Evolutionary conservation across 495 filamentous ascomycete genomes (phyloP), one percentile per base, ranked within the genome.

Genomic region (Penicillium waksmanii): DNA sequence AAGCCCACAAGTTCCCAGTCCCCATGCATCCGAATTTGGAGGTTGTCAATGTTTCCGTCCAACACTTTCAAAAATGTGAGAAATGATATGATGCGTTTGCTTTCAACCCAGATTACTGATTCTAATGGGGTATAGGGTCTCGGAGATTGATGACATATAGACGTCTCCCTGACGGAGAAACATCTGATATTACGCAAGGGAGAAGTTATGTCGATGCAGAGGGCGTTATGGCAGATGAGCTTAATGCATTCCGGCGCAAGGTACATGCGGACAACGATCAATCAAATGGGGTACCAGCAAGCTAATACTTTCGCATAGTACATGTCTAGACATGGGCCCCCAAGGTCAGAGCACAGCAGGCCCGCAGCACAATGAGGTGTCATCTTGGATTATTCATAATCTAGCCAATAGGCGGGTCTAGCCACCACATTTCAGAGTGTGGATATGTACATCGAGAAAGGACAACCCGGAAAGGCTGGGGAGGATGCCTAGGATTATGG

Each of bases 51-150:
- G 85, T 93, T 31, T 96, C 91, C 65, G 87, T 89, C 36, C 95
- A 98, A 70, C 69, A 80, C 3, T 99, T 99, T 61, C 90, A 88
- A 64, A 93, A 90, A 71, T 99, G 93, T 93, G 66, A 62, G 82
- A 76, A 5, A 42, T 51, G 8, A 42, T 27, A 27, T n/a, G 21
- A 23, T 48, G 23, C 9, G 21, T 10, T 12, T 48, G 21, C 12
- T 15, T 27, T 48, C 6, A 23, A 12, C 23, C 23, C 8, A 15
- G 19, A 9, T 27, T 12, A 48, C 46, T 48, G 21, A 48, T 27
- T 10, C 12, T 60, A 21, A 53, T 44, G 13, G 8, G 17, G 0
- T 9, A 27, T 65, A 92, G 89, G 93, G 94, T 91, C 92, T 38
- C 85, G 94, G 52, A 83, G 89, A 51, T 79, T 98, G 23, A 87